phyloP scores from a whole-genome alignment of 768 basidiomycete genomes.

The Hygrophorus pudorinus region DNA sequence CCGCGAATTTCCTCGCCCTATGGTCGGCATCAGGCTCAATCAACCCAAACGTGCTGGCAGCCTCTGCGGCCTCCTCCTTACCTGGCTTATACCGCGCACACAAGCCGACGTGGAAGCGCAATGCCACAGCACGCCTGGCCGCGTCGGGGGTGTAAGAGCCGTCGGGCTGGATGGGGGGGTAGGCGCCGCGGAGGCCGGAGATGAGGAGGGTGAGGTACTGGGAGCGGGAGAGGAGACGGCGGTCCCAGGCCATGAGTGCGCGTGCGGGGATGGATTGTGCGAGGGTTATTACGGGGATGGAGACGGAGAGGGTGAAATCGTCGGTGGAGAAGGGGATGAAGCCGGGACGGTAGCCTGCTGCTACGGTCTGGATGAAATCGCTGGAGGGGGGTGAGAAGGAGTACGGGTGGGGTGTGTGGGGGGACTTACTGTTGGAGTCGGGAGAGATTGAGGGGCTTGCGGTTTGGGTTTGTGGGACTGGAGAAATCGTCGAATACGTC shows the following conservation, averaged over 20 bases:
- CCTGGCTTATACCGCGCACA: constrained; percentile 51
- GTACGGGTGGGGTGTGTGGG: constrained; percentile 47
- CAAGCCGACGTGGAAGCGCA: constrained; percentile 56
- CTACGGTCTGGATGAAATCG: no score
- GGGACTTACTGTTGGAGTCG: no score
- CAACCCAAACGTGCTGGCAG: no score
- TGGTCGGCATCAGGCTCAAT: constrained; percentile 38
- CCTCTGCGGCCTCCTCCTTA: constrained; percentile 35
- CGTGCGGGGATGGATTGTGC: constrained; percentile 46
- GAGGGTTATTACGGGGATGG: constrained; percentile 43
- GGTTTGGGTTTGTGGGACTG: not conserved
- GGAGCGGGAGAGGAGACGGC: constrained; percentile 50
- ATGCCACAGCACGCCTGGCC: constrained; percentile 20
- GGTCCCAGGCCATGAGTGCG: constrained; percentile 69
- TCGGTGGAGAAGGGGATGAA: constrained; percentile 39
- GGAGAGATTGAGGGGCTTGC: constrained; percentile 6
- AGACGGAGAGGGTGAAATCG: constrained; percentile 46
- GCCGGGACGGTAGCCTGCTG: constrained; percentile 53
- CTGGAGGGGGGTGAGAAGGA: constrained; percentile 45
- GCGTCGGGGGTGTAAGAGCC: constrained; percentile 30
- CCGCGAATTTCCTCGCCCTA: no score
- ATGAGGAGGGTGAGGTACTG: no score
- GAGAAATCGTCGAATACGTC: constrained; percentile 17
- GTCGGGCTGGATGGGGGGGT: constrained; percentile 40
- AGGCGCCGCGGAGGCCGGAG: constrained; percentile 38